Conservation (phyloP, 164 flowering plant genomes). For the Tinospora cordifolia region DNA sequence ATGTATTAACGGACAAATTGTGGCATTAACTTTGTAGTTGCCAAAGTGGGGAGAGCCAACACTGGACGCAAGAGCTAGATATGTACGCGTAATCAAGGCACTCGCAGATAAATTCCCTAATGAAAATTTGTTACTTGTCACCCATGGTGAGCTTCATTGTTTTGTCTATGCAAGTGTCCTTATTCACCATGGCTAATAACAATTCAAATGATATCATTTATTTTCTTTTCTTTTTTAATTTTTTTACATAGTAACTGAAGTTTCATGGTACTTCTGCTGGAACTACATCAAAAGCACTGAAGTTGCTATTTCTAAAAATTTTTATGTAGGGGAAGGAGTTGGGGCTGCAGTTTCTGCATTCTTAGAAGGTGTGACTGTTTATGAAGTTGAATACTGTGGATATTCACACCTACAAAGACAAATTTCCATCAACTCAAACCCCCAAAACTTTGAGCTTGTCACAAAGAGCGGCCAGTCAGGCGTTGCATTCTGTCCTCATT, state of each 20-base stretch:
- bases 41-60: slow-evolving; percentile 68
- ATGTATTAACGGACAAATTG: neutral
- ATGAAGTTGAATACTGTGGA: slow-evolving; percentile 65
- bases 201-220: no score
- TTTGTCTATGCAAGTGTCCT: no score
- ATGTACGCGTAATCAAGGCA: slow-evolving; percentile 33
- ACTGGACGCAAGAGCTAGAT: slow-evolving; percentile 44
- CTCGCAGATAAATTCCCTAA: slow-evolving; percentile 73
- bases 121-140: slow-evolving; percentile 71
- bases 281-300: no score
- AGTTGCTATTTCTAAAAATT: neutral
- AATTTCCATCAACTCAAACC: slow-evolving; percentile 20
- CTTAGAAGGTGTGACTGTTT: slow-evolving; percentile 30
- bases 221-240: no score
- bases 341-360: slow-evolving; percentile 48
- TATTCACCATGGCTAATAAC: no score
- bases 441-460: slow-evolving; percentile 31
- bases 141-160: slow-evolving; percentile 56
- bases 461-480: slow-evolving; percentile 28
- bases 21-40: slow-evolving; percentile 31
- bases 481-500: slow-evolving; percentile 13
- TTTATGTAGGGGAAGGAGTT: slow-evolving; percentile 67
- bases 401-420: slow-evolving; percentile 40
- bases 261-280: no score
- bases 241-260: no score